Conservation (phyloP, 2,329 filamentous ascomycete genomes). For the Penicillium rolfsii region DNA sequence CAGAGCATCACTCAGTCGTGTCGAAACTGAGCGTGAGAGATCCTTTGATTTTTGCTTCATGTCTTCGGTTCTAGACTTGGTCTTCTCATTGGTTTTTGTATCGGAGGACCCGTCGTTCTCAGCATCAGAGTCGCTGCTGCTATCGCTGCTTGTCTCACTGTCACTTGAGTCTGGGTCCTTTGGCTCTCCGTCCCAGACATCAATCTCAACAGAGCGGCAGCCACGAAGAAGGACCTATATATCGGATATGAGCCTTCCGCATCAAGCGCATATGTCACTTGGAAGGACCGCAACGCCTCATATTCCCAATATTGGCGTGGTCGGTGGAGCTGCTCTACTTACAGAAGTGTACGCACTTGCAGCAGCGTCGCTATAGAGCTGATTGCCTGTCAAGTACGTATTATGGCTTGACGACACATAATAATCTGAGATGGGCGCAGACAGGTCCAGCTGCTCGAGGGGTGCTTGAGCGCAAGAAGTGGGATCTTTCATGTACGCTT, state of each 20-base stretch:
- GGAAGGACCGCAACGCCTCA: not conserved
- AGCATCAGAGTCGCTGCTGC: slow-evolving; percentile 30
- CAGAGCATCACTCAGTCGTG: slow-evolving; percentile 29
- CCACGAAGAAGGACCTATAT: slow-evolving; percentile 70
- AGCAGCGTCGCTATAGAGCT: slow-evolving; percentile 76
- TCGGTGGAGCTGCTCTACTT: slow-evolving; percentile 36
- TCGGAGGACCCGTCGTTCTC: slow-evolving; percentile 22
- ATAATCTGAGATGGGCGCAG: slow-evolving; percentile 79
- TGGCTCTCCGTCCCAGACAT: slow-evolving; percentile 81
- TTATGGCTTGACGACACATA: slow-evolving; percentile 96
- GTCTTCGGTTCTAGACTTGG: slow-evolving; percentile 6
- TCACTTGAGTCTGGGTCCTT: slow-evolving; percentile 39
- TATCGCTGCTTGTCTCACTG: slow-evolving; percentile 40
- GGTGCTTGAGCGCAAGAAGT: slow-evolving; percentile 49
- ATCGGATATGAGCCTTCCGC: not conserved
- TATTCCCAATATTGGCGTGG: not conserved
- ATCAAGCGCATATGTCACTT: not conserved
- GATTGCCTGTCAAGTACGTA: slow-evolving; percentile 86
- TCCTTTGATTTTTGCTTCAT: slow-evolving; percentile 21
- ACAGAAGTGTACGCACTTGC: slow-evolving; percentile 78
- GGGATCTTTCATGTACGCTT: slow-evolving; percentile 53
- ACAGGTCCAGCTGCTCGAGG: slow-evolving; percentile 58
- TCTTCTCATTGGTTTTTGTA: slow-evolving; percentile 28
- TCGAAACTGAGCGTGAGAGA: slow-evolving; percentile 23
- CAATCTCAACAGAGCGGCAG: slow-evolving; percentile 91